phyloP scores from a whole-genome alignment of 2,329 filamentous ascomycete species.

The Gaeumannomyces sp. region DNA sequence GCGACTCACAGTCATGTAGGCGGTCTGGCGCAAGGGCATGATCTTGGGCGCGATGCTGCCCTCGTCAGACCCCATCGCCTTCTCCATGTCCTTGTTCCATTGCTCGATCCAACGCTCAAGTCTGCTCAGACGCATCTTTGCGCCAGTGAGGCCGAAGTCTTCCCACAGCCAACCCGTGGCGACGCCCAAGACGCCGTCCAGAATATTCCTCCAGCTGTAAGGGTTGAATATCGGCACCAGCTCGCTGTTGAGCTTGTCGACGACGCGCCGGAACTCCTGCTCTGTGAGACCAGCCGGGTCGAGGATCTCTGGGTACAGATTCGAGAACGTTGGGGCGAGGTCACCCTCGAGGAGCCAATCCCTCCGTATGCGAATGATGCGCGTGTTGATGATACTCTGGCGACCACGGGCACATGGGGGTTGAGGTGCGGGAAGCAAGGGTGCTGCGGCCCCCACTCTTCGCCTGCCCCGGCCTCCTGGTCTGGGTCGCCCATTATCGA shows the following conservation, averaged over 20 bases:
- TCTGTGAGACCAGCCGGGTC: constrained; percentile 78
- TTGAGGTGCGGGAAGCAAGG: constrained; percentile 93
- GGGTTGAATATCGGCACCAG: constrained; percentile 76
- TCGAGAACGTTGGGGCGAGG: constrained; percentile 86
- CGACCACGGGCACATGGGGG: constrained; percentile 77
- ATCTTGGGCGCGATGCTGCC: constrained; percentile 18
- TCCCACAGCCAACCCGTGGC: constrained; percentile 95
- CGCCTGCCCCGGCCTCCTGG: constrained; percentile 59
- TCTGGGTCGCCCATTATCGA: constrained; percentile 58
- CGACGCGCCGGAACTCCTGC: constrained; percentile 74
- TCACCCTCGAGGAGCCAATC: constrained; percentile 92
- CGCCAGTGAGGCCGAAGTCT: constrained; percentile 69
- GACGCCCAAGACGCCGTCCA: constrained; percentile 74
- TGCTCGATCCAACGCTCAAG: constrained; percentile 78
- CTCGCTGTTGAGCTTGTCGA: constrained; percentile 75
- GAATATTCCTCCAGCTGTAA: constrained; percentile 65
- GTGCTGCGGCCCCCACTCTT: constrained; percentile 88
- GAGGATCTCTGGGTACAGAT: constrained; percentile 92
- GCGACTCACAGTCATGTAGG: constrained; percentile 20
- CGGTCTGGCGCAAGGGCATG: constrained; percentile 19
- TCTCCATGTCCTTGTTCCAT: constrained; percentile 72
- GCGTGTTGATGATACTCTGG: constrained; percentile 68
- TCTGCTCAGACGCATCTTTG: constrained; percentile 63
- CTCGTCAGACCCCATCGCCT: constrained; percentile 10
- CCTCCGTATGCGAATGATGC: constrained; percentile 83